Conservation (phyloP, 2,329 filamentous ascomycete species). For the Raffaelea arxii region DNA sequence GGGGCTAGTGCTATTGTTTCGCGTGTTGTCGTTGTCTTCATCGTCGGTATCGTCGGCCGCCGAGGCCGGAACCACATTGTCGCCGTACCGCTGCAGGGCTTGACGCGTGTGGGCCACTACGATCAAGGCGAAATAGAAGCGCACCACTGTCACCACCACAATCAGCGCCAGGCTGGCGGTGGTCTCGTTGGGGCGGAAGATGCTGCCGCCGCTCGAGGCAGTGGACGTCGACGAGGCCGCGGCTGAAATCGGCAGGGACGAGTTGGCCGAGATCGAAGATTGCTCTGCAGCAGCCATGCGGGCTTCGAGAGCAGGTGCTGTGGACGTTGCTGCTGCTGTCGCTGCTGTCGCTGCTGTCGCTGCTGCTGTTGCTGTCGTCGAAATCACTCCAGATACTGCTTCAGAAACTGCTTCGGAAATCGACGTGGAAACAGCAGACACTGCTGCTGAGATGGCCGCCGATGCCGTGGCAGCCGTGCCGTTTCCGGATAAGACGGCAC, state of each 20-base stretch:
- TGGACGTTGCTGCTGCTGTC: neutral
- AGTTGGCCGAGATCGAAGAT: neutral
- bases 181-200: slow-evolving; percentile 42
- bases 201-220: slow-evolving; percentile 11
- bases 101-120: slow-evolving; percentile 75
- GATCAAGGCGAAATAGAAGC: slow-evolving; percentile 75
- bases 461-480: too few relatives aligned
- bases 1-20: too few relatives aligned
- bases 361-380: neutral
- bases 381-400: too few relatives aligned
- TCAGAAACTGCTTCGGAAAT: too few relatives aligned
- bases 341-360: neutral
- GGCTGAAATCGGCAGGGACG: neutral
- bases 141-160: slow-evolving; percentile 59
- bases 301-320: neutral
- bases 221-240: slow-evolving; percentile 5
- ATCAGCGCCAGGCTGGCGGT: slow-evolving; percentile 72
- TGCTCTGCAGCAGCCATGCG: neutral
- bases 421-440: neutral
- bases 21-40: slow-evolving; percentile 31
- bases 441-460: neutral
- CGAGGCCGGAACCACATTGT: slow-evolving; percentile 16
- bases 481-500: neutral
- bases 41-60: slow-evolving; percentile 25
- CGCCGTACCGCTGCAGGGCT: slow-evolving; percentile 61